Evolutionary conservation across 768 basidiomycete species (phyloP).

Genomic region (Agaricus subrufescens): DNA sequence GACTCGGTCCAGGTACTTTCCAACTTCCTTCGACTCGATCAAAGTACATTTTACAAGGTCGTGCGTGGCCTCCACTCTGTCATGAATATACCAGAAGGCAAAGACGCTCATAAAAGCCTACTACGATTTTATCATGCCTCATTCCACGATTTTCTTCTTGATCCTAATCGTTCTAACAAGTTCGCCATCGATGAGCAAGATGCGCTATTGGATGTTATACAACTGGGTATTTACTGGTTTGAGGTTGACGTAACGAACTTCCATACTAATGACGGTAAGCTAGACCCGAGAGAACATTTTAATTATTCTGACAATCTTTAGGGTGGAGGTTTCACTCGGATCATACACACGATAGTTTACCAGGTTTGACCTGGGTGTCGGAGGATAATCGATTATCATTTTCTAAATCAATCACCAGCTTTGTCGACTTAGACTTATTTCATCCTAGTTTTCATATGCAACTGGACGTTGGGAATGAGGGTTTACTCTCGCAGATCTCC

Average conservation of each 20-base stretch:
- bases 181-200: neutral
- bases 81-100: neutral
- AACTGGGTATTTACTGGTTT: neutral
- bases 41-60: neutral
- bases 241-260: neutral
- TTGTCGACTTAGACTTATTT: no score
- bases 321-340: no score
- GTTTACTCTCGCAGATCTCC: no score
- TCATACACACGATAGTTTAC: no score
- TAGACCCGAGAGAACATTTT: no score
- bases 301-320: no score
- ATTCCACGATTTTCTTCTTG: slow-evolving; percentile 1
- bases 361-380: no score
- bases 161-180: neutral
- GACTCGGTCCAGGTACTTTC: neutral
- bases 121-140: neutral
- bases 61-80: neutral
- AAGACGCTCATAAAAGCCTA: neutral
- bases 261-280: neutral
- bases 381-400: no score
- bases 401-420: no score
- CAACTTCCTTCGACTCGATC: neutral
- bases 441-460: no score
- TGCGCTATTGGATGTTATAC: neutral
- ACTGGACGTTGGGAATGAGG: no score